Evolutionary conservation across 2,329 filamentous ascomycete genomes (phyloP).

Genomic region (Camillea tinctor): DNA sequence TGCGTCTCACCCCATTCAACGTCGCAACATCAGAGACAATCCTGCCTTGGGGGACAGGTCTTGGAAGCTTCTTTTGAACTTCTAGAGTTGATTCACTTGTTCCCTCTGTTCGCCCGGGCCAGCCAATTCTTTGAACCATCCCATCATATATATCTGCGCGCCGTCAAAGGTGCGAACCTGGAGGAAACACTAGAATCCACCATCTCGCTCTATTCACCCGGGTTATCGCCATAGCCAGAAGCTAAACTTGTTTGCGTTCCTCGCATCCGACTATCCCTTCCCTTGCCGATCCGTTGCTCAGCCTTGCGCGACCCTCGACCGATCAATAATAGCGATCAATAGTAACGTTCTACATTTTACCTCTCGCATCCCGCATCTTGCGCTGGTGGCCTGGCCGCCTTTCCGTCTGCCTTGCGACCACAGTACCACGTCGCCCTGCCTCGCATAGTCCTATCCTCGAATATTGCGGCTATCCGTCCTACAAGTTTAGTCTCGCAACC

Average conservation of each 20-base stretch:
- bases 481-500: neutral
- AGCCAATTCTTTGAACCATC: slow-evolving; percentile 16
- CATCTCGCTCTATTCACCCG: slow-evolving; percentile 18
- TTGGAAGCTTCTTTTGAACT: slow-evolving; percentile 31
- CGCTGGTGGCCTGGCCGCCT: slow-evolving; percentile 20
- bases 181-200: slow-evolving; percentile 27
- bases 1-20: slow-evolving; percentile 17
- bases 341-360: too few species aligned
- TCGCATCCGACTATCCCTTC: neutral
- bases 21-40: slow-evolving; percentile 27
- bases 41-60: slow-evolving; percentile 13
- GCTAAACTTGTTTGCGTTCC: neutral
- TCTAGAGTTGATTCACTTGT: slow-evolving; percentile 26
- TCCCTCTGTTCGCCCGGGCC: slow-evolving; percentile 10
- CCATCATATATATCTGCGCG: slow-evolving; percentile 24
- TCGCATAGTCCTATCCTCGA: slow-evolving; percentile 6
- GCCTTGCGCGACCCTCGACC: slow-evolving; percentile 17
- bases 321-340: slow-evolving; percentile 6
- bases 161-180: slow-evolving; percentile 21
- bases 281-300: slow-evolving; percentile 1
- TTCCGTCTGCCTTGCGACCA: slow-evolving; percentile 22
- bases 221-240: slow-evolving; percentile 12
- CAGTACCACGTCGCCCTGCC: slow-evolving; percentile 12
- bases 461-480: neutral
- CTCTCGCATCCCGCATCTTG: neutral